These are phyloP conservation scores for Amaranthus palmeri DNA, from an alignment of 148 eudicot species.

Conservation along the genomic window DNA sequence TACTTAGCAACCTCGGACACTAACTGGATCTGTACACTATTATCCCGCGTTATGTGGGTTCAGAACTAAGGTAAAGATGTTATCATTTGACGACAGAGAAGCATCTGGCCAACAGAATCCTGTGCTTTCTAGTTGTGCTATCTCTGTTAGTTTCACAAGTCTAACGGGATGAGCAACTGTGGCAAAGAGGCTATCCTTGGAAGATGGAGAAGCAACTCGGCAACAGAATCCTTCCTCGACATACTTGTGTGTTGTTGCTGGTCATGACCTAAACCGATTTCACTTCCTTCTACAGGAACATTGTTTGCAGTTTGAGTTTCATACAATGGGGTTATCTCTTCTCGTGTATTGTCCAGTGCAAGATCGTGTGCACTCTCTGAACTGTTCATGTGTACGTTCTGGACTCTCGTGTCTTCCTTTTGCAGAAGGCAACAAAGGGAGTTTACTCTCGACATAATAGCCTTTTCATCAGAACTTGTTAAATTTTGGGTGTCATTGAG, in stretches of 20 bases:
- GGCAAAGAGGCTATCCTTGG: slow-evolving; percentile 91
- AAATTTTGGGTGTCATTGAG: slow-evolving; percentile 51
- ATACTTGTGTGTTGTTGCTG: slow-evolving; percentile 35
- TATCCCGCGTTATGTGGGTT: no score
- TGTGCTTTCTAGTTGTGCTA: background rate
- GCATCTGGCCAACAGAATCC: background rate
- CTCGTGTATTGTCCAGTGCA: background rate
- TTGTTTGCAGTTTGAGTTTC: slow-evolving; percentile 12
- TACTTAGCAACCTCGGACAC: no score
- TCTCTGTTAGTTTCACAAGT: background rate
- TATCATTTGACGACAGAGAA: background rate
- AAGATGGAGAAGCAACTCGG: slow-evolving; percentile 73
- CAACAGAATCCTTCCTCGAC: slow-evolving; percentile 74
- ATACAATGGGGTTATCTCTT: slow-evolving; percentile 1
- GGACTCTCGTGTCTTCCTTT: slow-evolving; percentile 41
- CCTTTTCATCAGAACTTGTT: slow-evolving; percentile 59
- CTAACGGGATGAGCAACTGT: slow-evolving; percentile 48
- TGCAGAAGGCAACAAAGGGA: slow-evolving; percentile 94
- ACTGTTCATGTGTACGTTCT: slow-evolving; percentile 20
- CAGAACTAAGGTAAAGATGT: no score
- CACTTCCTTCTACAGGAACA: slow-evolving; percentile 7
- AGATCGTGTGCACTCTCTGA: slow-evolving; percentile 17
- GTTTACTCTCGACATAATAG: slow-evolving; percentile 70
- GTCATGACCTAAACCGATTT: background rate
- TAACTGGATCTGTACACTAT: background rate